Evolutionary conservation across 2,329 filamentous ascomycete genomes (phyloP).

Genomic region (Phaeosphaeria sp.): DNA sequence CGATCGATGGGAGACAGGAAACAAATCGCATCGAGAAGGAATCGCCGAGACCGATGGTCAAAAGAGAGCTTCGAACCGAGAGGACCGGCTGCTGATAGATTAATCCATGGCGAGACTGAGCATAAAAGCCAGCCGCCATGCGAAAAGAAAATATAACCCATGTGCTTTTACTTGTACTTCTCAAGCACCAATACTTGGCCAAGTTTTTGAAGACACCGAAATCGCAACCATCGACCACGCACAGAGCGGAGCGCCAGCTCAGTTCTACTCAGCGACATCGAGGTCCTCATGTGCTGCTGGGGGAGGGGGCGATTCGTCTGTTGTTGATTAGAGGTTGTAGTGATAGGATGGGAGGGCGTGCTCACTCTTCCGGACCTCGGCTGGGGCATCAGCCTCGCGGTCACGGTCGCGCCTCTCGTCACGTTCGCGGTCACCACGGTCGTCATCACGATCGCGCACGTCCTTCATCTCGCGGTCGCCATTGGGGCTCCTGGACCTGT

Average conservation of each 20-base stretch:
- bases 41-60: slow-evolving; percentile 46
- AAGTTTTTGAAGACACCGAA: slow-evolving; percentile 25
- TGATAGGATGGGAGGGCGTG: slow-evolving; percentile 20
- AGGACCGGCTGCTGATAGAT: slow-evolving; percentile 44
- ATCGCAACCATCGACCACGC: slow-evolving; percentile 22
- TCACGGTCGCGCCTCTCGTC: slow-evolving; percentile 51
- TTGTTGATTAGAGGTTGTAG: slow-evolving; percentile 35
- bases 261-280: slow-evolving; percentile 80
- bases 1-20: slow-evolving; percentile 41
- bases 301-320: slow-evolving; percentile 78
- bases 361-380: slow-evolving; percentile 88
- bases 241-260: slow-evolving; percentile 18
- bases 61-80: slow-evolving; percentile 38
- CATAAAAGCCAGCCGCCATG: slow-evolving; percentile 31
- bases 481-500: slow-evolving; percentile 70
- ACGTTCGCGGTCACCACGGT: slow-evolving; percentile 59
- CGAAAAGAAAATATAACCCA: slow-evolving; percentile 30
- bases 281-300: slow-evolving; percentile 83
- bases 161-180: slow-evolving; percentile 28
- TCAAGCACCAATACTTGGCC: slow-evolving; percentile 31
- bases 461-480: slow-evolving; percentile 60
- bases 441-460: slow-evolving; percentile 66
- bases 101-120: slow-evolving; percentile 40
- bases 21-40: slow-evolving; percentile 42
- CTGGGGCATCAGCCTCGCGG: slow-evolving; percentile 74